Base-by-base conservation (phyloP, 352 stramenopile genomes). In the Elongisporangium senticosum region DNA sequence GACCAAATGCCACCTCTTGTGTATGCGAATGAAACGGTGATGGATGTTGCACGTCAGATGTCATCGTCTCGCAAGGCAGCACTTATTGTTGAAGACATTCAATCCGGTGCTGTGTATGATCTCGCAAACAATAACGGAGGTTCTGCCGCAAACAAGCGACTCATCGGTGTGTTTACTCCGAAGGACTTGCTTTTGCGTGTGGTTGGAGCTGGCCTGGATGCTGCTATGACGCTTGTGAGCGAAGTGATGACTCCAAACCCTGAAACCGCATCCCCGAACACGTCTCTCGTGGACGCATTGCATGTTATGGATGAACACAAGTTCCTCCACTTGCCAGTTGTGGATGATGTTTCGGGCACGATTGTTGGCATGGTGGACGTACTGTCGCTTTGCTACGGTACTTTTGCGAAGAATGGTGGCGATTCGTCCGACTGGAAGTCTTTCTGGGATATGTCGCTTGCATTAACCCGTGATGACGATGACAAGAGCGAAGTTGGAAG, bases 301-400 rank as follows among this genome's bases (percentile, higher is more conserved):
- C 96, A 99, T 65, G 91, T 98, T 21, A 99, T 99, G 96, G 95
- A 98, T 63, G 96, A 99, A 58, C 96, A 99, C 62, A 96, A 96
- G 58, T 99, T 99, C 68, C 69, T 99, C 26, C 97, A 98, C 59
- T 64, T 99, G 50, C 97, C 97, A 21, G 93, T 99, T 1, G 94
- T 98, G 13, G 93, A 98, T 48, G 58, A 86, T 21, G 76, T 66
- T 15, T 83, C 79, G 2, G 64, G 70, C 5, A 85, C 77, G 17
- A 95, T 95, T 67, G 59, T 89, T 7, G 87, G 87, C 33, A 90
- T 95, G 76, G 74, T 95, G 19, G 87, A 96, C 53, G 86, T 96
- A 6, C 59, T 96, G 17, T 94, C 85, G n/a, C 68, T 96, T 26
- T 94, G 86, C 65, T 96, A 93, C 55, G 87, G 87, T 11, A 92